These are phyloP conservation scores for Chenopodium album DNA, from an alignment of 148 eudicot species.

Conservation along the genomic window DNA sequence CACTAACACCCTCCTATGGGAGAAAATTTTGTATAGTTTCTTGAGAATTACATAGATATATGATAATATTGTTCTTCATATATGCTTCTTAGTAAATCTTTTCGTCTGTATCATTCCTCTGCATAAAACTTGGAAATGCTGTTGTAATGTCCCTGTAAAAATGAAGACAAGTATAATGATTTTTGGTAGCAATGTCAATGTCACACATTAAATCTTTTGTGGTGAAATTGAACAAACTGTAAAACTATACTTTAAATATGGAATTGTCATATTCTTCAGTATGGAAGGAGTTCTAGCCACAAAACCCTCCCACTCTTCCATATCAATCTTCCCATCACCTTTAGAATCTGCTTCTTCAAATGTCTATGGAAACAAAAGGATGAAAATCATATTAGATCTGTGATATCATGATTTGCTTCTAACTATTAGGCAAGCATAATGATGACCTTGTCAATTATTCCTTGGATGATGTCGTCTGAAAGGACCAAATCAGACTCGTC, in stretches of 20 bases:
- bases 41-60: background rate
- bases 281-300: slow-evolving; percentile 29
- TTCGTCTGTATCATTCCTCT: slow-evolving; percentile 15
- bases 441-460: slow-evolving; percentile 32
- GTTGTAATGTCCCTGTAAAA: slow-evolving; percentile 26
- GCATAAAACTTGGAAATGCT: slow-evolving; percentile 29
- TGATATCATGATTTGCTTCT: background rate
- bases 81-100: background rate
- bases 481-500: slow-evolving; percentile 34
- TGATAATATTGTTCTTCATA: background rate
- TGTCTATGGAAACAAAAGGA: slow-evolving; percentile 22
- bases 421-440: background rate
- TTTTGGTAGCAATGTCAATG: background rate
- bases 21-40: background rate
- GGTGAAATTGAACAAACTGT: background rate
- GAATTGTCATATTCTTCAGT: slow-evolving; percentile 49
- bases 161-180: background rate
- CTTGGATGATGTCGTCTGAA: slow-evolving; percentile 30
- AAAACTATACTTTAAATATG: slow-evolving; percentile 33
- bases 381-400: background rate
- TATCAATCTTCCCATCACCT: slow-evolving; percentile 45
- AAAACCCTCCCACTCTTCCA: slow-evolving; percentile 43
- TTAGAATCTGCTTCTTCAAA: slow-evolving; percentile 42
- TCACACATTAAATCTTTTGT: background rate
- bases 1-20: background rate